Evolutionary conservation across 73 alveolate genomes (phyloP).

Genomic region (Paramecium sexaurelia): DNA sequence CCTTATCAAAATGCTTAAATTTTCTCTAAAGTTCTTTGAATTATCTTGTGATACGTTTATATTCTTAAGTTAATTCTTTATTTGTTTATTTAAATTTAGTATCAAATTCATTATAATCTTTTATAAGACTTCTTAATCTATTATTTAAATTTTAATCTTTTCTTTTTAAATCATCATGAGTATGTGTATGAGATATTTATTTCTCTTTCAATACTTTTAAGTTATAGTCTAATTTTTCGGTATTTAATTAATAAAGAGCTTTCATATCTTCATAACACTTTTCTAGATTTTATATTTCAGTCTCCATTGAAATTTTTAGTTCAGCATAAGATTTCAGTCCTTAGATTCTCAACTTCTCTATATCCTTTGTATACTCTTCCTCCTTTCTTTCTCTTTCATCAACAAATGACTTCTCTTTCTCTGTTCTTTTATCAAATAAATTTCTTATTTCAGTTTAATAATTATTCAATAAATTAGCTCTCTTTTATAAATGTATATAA

Average conservation of each 20-base stretch:
- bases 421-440: constrained; percentile 79
- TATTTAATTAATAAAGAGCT: constrained; percentile 83
- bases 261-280: constrained; percentile 90
- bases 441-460: constrained; percentile 76
- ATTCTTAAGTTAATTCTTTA: constrained; percentile 78
- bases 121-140: constrained; percentile 73
- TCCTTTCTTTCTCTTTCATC: constrained; percentile 79
- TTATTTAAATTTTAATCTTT: constrained; percentile 75
- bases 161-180: constrained; percentile 71
- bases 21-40: constrained; percentile 85
- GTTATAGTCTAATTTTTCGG: constrained; percentile 85
- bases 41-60: constrained; percentile 83
- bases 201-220: constrained; percentile 82
- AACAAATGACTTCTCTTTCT: constrained; percentile 76
- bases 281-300: constrained; percentile 81
- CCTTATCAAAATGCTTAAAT: constrained; percentile 76
- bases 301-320: constrained; percentile 83
- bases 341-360: constrained; percentile 78
- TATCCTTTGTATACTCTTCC: constrained; percentile 78
- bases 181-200: constrained; percentile 73
- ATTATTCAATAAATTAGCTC: constrained; percentile 70
- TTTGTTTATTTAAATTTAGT: constrained; percentile 73
- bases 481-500: constrained; percentile 6
- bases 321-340: constrained; percentile 85
- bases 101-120: constrained; percentile 72